A percentile compares a stretch with the other conserved stretches of the same genome.
These are phyloP conservation scores for Microdochium trichocladiopsis DNA, from an alignment of 2,329 filamentous ascomycete species.

Conservation along the genomic window DNA sequence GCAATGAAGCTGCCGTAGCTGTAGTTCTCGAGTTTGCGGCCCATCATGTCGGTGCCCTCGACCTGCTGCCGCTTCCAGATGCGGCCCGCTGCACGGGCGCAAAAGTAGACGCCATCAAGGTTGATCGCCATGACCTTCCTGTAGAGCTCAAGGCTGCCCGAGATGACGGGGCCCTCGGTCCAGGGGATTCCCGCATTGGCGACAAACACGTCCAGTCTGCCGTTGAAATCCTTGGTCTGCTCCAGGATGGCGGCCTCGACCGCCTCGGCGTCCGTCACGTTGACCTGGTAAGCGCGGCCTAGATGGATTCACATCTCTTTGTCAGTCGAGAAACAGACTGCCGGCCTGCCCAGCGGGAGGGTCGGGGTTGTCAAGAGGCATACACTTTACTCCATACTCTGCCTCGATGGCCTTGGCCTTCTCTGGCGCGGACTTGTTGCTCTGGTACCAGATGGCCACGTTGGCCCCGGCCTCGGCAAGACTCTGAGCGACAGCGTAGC, in stretches of 20 bases:
- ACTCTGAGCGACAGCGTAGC: slow-evolving; percentile 52
- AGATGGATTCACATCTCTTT: neutral
- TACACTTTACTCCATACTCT: slow-evolving; percentile 62
- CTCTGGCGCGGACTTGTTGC: slow-evolving; percentile 56
- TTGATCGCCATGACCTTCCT: slow-evolving; percentile 63
- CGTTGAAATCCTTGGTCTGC: slow-evolving; percentile 61
- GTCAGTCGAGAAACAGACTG: too few species aligned
- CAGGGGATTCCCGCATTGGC: slow-evolving; percentile 74
- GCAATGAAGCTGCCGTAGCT: slow-evolving; percentile 66
- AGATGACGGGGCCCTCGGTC: slow-evolving; percentile 61
- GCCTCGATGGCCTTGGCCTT: slow-evolving; percentile 57
- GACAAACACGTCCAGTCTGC: slow-evolving; percentile 70
- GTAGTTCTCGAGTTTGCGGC: slow-evolving; percentile 53
- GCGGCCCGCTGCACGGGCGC: slow-evolving; percentile 60
- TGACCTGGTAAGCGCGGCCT: slow-evolving; percentile 57
- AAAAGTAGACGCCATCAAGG: slow-evolving; percentile 73
- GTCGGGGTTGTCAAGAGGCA: slow-evolving; percentile 16
- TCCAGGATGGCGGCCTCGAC: slow-evolving; percentile 43
- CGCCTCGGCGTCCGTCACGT: slow-evolving; percentile 46
- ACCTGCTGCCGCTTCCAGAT: slow-evolving; percentile 66
- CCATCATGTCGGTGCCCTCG: slow-evolving; percentile 56
- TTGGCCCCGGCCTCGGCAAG: slow-evolving; percentile 66
- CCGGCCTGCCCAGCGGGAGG: neutral
- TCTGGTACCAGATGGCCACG: slow-evolving; percentile 67
- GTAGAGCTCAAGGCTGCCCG: slow-evolving; percentile 58